Percentiles rank a stretch among this genome's conserved stretches.
Evolutionary conservation across 2,329 filamentous ascomycete genomes (phyloP).

Genomic region (Pseudocercospora pini-densiflorae): DNA sequence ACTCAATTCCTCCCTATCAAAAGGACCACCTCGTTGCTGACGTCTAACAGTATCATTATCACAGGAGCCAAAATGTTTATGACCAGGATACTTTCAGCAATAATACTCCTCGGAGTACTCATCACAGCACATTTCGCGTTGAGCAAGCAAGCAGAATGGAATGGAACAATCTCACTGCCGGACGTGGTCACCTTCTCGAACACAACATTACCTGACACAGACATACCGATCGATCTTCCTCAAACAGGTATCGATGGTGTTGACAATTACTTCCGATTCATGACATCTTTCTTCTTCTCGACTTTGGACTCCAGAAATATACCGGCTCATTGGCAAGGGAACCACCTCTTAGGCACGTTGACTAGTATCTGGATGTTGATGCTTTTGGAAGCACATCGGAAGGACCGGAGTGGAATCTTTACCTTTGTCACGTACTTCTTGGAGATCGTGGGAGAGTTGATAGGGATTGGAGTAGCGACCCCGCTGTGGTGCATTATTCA

Average conservation of each 20-base stretch:
- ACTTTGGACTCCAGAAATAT: slow-evolving; percentile 28
- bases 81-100: slow-evolving; percentile 2
- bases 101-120: slow-evolving; percentile 13
- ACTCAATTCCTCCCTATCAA: background rate
- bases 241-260: slow-evolving; percentile 22
- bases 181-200: slow-evolving; percentile 24
- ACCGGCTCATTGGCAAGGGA: slow-evolving; percentile 27
- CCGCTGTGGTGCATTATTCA: slow-evolving; percentile 30
- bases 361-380: slow-evolving; percentile 29
- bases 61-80: background rate
- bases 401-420: slow-evolving; percentile 16
- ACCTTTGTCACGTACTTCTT: slow-evolving; percentile 24
- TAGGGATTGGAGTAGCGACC: slow-evolving; percentile 31
- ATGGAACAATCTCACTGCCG: slow-evolving; percentile 26
- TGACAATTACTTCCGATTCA: slow-evolving; percentile 33
- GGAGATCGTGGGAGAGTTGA: slow-evolving; percentile 29
- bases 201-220: slow-evolving; percentile 26
- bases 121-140: slow-evolving; percentile 24
- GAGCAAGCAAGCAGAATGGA: slow-evolving; percentile 27
- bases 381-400: slow-evolving; percentile 28
- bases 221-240: slow-evolving; percentile 27
- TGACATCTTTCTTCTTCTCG: slow-evolving; percentile 29
- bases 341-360: slow-evolving; percentile 29
- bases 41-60: background rate
- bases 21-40: background rate